Base-by-base conservation (phyloP, 2,329 filamentous ascomycete species). In the Xylariomycetidae sp. region DNA sequence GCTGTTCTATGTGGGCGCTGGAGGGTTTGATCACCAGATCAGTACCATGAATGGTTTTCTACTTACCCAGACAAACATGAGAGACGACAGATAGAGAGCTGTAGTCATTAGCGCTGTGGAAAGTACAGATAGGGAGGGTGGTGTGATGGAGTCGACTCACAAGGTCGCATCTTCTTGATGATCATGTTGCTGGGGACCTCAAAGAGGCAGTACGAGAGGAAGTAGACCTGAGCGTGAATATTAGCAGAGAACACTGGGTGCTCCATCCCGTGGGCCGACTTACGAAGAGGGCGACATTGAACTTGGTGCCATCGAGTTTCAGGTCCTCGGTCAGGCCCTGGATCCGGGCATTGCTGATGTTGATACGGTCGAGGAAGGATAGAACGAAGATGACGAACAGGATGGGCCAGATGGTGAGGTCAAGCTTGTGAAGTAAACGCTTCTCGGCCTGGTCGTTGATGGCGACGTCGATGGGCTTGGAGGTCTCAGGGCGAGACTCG, bases 271-370 rank as follows among this genome's bases (percentile, higher is more conserved):
- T 55, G 10, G 26, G 4, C n/a, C 3, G 11, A 44, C 54, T 37
- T 40, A 60, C 51, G 15, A 58, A 62, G 3, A 68, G 56, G 5
- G 60, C 61, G 34, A 67, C 51, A 40, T 70, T 70, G 48, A 63
- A 71, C 16, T 61, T 56, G 33, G 60, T 61, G 5, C 61, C 63
- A 2, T 51, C 45, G 15, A 71, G 54, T 7, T 61, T 46, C 2
- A 72, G 54, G 11, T 70, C 66, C 16, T 54, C 45, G 0, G 55
- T 48, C 40, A 73, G 53, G 25, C 67, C 61, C 42, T 66, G 56
- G 34, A 70, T 66, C 30, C 57, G 53, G 7, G 66, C 66, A 51
- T 72, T 70, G 51, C 63, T 62, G 35, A 70, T 68, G 42, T 69
- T 68, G 58, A 59, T 63, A 20, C 65, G 59, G 29, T 68, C 64